Percentiles rank a stretch among this genome's conserved stretches.
These are phyloP conservation scores for Stenocarpella maydis DNA, from an alignment of 2,329 filamentous ascomycete species.

Conservation along the genomic window DNA sequence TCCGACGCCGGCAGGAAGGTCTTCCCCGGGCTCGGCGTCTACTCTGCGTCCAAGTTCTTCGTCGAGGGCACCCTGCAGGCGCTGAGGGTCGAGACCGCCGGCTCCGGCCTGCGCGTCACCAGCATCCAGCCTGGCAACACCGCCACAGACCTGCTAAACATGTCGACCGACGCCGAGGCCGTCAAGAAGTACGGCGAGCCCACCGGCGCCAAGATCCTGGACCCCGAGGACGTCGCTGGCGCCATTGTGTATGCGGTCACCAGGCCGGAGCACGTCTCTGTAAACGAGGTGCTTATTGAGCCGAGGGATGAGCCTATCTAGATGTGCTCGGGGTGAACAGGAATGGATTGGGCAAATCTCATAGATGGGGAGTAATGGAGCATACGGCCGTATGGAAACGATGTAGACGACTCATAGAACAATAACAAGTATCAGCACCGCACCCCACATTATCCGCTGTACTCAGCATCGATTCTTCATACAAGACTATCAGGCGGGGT, in stretches of 20 bases:
- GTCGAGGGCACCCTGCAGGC: slow-evolving; percentile 82
- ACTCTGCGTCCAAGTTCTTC: slow-evolving; percentile 86
- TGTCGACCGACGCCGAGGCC: slow-evolving; percentile 80
- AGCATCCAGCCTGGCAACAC: slow-evolving; percentile 81
- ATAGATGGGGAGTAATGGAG: not conserved
- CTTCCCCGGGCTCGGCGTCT: slow-evolving; percentile 82
- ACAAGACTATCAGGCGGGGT: too few species aligned
- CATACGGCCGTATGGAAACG: not conserved
- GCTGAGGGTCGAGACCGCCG: slow-evolving; percentile 78
- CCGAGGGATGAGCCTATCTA: slow-evolving; percentile 78
- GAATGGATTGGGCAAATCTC: not conserved
- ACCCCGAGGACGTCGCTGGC: slow-evolving; percentile 75
- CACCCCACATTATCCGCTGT: not conserved
- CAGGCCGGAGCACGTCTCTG: slow-evolving; percentile 78
- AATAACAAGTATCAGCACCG: not conserved
- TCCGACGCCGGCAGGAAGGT: slow-evolving; percentile 84
- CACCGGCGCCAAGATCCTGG: slow-evolving; percentile 77
- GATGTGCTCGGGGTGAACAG: not conserved
- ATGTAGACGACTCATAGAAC: not conserved
- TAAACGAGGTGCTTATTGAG: slow-evolving; percentile 84
- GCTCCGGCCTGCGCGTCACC: slow-evolving; percentile 76
- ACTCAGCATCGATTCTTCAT: not conserved
- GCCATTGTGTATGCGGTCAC: slow-evolving; percentile 78
- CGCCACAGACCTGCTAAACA: slow-evolving; percentile 74
- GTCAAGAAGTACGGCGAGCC: slow-evolving; percentile 82